phyloP scores from a whole-genome alignment of 768 basidiomycete genomes.

The Gymnopilus dilepis region DNA sequence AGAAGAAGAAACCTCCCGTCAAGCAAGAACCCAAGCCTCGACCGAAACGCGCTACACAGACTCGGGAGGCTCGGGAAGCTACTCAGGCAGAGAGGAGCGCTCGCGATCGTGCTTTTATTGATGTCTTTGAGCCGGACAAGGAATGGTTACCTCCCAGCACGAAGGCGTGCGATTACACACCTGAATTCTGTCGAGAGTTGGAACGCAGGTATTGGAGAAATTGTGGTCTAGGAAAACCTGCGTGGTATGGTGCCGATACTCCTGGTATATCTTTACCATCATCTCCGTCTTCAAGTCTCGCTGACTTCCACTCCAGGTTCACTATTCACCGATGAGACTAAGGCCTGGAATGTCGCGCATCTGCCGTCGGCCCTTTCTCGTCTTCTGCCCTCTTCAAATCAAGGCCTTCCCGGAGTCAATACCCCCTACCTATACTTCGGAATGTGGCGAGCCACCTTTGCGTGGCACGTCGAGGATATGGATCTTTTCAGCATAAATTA shows the following conservation, averaged over 20 bases:
- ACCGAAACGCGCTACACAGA: slow-evolving; percentile 43
- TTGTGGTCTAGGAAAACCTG: slow-evolving; percentile 84
- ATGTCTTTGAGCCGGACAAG: slow-evolving; percentile 69
- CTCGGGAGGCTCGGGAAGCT: slow-evolving; percentile 54
- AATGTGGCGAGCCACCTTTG: slow-evolving; percentile 99
- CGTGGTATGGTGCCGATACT: slow-evolving; percentile 98
- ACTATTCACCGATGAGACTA: slow-evolving; percentile 76
- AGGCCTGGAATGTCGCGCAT: slow-evolving; percentile 92
- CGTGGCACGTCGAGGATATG: slow-evolving; percentile 99
- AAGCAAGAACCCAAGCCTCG: slow-evolving; percentile 35
- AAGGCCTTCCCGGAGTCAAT: slow-evolving; percentile 92
- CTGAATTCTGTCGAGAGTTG: slow-evolving; percentile 84
- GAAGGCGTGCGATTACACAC: slow-evolving; percentile 76
- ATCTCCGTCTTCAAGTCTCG: not conserved
- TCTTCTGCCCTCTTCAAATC: slow-evolving; percentile 67
- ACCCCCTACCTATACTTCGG: slow-evolving; percentile 98
- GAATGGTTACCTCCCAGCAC: slow-evolving; percentile 87
- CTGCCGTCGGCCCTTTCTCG: slow-evolving; percentile 87
- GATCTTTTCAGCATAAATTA: slow-evolving; percentile 99
- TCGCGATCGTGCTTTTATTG: slow-evolving; percentile 61
- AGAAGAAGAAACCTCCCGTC: slow-evolving; percentile 25
- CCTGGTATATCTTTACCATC: slow-evolving; percentile 60
- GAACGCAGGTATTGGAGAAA: slow-evolving; percentile 94
- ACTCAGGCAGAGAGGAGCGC: slow-evolving; percentile 52
- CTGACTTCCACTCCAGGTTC: slow-evolving; percentile 49